These are phyloP conservation scores for Immersiella caudata DNA, from an alignment of 495 filamentous ascomycete species.

Conservation along the genomic window DNA sequence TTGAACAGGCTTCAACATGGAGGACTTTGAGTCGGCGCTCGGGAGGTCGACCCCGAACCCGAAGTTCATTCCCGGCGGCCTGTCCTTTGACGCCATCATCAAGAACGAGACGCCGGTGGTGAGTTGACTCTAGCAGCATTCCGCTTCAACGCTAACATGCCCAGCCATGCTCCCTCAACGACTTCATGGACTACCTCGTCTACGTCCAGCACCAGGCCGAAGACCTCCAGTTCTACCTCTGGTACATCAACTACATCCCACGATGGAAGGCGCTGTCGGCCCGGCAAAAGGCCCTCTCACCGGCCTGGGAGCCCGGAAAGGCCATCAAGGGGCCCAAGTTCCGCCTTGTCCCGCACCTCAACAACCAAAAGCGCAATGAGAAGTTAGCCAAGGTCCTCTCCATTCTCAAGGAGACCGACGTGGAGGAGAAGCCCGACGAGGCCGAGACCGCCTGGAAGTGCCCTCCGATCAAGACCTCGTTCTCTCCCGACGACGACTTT, in stretches of 20 bases:
- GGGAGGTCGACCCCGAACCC: slow-evolving; percentile 12
- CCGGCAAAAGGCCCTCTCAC: slow-evolving; percentile 37
- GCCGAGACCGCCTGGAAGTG: background rate
- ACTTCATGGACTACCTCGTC: slow-evolving; percentile 55
- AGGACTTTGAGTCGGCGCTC: slow-evolving; percentile 28
- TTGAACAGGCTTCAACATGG: slow-evolving; percentile 19
- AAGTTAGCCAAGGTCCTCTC: background rate
- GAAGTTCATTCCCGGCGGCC: slow-evolving; percentile 31
- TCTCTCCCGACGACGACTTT: slow-evolving; percentile 5
- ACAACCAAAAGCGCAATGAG: slow-evolving; percentile 9
- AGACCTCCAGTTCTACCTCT: slow-evolving; percentile 57
- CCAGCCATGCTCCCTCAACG: slow-evolving; percentile 53
- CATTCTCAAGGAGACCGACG: slow-evolving; percentile 7
- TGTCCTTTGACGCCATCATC: slow-evolving; percentile 51
- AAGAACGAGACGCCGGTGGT: slow-evolving; percentile 48
- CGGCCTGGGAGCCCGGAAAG: slow-evolving; percentile 33
- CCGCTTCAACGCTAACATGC: background rate
- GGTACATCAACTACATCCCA: slow-evolving; percentile 53
- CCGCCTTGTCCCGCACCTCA: slow-evolving; percentile 30
- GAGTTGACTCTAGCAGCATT: slow-evolving; percentile 16
- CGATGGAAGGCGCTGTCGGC: slow-evolving; percentile 42
- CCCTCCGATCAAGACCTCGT: slow-evolving; percentile 5
- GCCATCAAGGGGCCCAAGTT: slow-evolving; percentile 18
- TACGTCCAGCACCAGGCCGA: slow-evolving; percentile 53
- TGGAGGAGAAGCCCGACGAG: background rate